These are phyloP conservation scores for Fusarium sarcochroum DNA, from an alignment of 2,329 filamentous ascomycete genomes.

Conservation along the genomic window DNA sequence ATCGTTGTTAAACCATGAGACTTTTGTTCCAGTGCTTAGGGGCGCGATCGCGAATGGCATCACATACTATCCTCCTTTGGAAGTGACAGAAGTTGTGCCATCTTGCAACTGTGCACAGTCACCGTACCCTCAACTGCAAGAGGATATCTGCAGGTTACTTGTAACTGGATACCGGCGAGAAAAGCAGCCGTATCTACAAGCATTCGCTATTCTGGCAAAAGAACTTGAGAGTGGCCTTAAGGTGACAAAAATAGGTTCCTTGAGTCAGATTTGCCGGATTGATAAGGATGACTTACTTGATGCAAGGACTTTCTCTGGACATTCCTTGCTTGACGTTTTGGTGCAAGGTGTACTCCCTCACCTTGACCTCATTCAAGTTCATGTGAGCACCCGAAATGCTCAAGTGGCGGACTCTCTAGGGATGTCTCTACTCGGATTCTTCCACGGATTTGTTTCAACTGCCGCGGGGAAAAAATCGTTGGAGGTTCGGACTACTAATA, in stretches of 20 bases:
- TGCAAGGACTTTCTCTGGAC: neutral
- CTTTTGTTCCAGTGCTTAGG: accelerated
- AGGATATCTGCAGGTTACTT: neutral
- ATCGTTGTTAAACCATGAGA: neutral
- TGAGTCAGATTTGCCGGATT: neutral
- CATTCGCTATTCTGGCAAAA: neutral
- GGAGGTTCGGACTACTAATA: too few relatives aligned
- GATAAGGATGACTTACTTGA: neutral
- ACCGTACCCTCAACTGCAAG: accelerated
- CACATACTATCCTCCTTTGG: accelerated
- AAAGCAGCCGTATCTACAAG: neutral
- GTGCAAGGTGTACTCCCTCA: neutral
- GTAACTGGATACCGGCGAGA: neutral
- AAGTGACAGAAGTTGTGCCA: neutral
- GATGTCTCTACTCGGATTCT: too few relatives aligned
- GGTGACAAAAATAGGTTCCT: neutral
- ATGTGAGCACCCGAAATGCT: too few relatives aligned
- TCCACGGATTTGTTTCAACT: too few relatives aligned
- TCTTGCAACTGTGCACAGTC: neutral
- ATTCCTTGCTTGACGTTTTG: neutral
- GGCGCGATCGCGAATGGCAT: neutral
- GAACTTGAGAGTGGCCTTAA: neutral
- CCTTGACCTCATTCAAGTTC: too few relatives aligned
- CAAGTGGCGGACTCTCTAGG: too few relatives aligned
- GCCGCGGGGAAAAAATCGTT: too few relatives aligned